These are phyloP conservation scores for Celoporthe dispersa DNA, from an alignment of 2,329 filamentous ascomycete genomes.

Conservation along the genomic window DNA sequence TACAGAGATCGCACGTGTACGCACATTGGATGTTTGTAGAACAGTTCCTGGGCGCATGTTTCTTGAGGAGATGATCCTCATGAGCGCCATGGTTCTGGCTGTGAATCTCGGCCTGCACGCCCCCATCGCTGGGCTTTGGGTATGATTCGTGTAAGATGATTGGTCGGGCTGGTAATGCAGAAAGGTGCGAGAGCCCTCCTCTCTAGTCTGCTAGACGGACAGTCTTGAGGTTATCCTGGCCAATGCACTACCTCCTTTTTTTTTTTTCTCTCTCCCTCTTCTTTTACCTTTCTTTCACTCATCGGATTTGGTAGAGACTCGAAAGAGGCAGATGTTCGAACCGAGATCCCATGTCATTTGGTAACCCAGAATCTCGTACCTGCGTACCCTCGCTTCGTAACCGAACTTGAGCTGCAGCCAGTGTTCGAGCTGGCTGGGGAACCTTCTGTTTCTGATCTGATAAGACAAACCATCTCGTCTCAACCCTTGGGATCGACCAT, in stretches of 20 bases:
- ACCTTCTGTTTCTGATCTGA: background rate
- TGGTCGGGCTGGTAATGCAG: background rate
- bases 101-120: background rate
- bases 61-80: background rate
- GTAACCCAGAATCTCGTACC: background rate
- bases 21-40: background rate
- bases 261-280: too few species aligned
- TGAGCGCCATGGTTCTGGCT: background rate
- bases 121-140: background rate
- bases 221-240: background rate
- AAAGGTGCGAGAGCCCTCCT: background rate
- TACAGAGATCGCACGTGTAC: too few species aligned
- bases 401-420: background rate
- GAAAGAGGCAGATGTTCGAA: too few species aligned
- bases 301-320: background rate
- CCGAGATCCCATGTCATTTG: background rate
- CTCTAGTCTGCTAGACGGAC: background rate
- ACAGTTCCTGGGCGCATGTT: background rate
- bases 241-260: background rate
- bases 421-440: background rate
- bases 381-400: background rate
- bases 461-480: background rate
- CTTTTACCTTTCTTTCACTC: background rate
- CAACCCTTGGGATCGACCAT: background rate
- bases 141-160: slow-evolving; percentile 28